A percentile compares a stretch with the other conserved stretches of the same genome.
These are phyloP conservation scores for Prunella vulgaris DNA, from an alignment of 257 asterid species.

Conservation along the genomic window DNA sequence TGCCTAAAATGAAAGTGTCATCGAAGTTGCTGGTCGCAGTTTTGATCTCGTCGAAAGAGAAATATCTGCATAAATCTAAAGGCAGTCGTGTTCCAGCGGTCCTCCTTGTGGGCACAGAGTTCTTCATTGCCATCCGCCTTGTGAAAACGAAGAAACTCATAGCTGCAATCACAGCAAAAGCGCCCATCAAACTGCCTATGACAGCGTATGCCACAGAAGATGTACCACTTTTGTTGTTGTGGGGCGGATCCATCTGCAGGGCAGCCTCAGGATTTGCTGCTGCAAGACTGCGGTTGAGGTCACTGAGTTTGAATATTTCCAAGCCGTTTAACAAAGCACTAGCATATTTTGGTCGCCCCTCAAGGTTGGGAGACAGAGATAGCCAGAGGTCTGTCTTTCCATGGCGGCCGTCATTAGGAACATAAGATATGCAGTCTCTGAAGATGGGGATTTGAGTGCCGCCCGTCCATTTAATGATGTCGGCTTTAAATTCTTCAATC, in stretches of 20 bases:
- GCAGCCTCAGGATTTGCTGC: conserved; percentile 18
- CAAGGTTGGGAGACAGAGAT: too few relatives aligned
- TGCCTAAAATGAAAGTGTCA: conserved; percentile 34
- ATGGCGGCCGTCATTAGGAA: too few relatives aligned
- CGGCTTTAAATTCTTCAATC: conserved; percentile 16
- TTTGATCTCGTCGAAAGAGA: too few relatives aligned
- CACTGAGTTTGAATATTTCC: too few relatives aligned
- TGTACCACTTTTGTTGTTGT: neutral
- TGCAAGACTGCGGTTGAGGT: too few relatives aligned
- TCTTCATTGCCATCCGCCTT: conserved; percentile 29
- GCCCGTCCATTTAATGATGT: conserved; percentile 19
- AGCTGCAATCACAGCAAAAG: conserved; percentile 8
- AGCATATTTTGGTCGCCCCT: too few relatives aligned
- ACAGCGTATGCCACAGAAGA: neutral
- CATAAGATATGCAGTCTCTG: conserved; percentile 32
- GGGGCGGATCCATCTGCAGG: conserved; percentile 15
- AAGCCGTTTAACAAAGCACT: too few relatives aligned
- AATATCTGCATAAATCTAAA: too few relatives aligned
- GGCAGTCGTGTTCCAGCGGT: neutral
- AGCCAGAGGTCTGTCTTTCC: conserved; percentile 17
- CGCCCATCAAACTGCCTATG: conserved; percentile 32
- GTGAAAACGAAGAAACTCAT: conserved; percentile 21
- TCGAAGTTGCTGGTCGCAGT: too few relatives aligned
- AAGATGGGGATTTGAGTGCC: conserved; percentile 32
- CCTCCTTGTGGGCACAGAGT: neutral